Conservation (phyloP, 371 early-diverging fungal genomes). For the Dentiscutata heterogama region DNA sequence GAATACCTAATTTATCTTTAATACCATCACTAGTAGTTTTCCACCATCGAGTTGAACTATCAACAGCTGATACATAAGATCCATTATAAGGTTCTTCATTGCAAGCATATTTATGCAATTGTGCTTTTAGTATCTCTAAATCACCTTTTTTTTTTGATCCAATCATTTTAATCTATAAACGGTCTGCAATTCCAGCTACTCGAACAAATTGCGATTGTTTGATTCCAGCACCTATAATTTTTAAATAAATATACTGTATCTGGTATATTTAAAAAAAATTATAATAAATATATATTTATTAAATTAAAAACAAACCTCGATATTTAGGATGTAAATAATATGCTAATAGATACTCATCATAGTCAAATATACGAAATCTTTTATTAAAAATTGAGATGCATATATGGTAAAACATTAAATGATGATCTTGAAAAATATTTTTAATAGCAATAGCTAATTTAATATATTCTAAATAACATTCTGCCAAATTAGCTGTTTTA, state of each 20-base stretch:
- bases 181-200: neutral
- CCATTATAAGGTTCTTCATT: conserved; percentile 5
- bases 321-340: conserved; percentile 32
- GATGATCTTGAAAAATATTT: no score
- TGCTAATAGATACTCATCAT: conserved; percentile 17
- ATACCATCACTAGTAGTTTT: neutral
- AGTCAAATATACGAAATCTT: neutral
- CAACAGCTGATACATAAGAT: neutral
- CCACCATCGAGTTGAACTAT: neutral
- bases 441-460: no score
- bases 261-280: neutral
- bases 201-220: neutral
- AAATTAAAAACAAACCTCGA: neutral
- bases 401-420: no score
- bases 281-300: neutral
- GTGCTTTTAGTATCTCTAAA: neutral
- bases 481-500: no score
- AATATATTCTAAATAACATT: no score
- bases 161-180: neutral
- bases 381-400: neutral
- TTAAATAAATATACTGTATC: neutral
- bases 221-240: neutral
- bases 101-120: conserved; percentile 3
- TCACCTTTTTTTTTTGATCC: neutral
- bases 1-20: neutral